phyloP scores from a whole-genome alignment of 2,329 filamentous ascomycete genomes.

The Cladophialophora psammophila region DNA sequence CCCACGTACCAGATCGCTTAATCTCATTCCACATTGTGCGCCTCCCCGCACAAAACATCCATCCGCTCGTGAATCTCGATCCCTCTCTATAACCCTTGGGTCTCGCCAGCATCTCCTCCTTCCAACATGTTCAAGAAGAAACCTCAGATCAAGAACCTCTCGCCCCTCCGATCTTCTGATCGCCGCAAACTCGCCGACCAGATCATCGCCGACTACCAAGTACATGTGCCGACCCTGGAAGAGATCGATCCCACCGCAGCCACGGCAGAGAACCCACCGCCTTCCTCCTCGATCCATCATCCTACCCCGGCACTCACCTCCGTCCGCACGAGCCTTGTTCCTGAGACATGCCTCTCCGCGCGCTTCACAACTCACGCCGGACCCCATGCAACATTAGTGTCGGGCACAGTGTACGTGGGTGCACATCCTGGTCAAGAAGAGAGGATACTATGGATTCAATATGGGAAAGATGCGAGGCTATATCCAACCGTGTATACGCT shows the following conservation, averaged over 20 bases:
- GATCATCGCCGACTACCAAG: conserved; percentile 68
- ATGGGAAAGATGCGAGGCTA: conserved; percentile 59
- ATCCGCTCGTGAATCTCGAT: background rate
- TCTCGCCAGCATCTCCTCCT: background rate
- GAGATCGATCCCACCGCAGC: conserved; percentile 46
- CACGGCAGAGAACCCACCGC: conserved; percentile 50
- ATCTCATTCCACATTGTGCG: background rate
- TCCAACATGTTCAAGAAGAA: conserved; percentile 69
- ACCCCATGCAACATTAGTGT: conserved; percentile 66
- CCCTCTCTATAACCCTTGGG: background rate
- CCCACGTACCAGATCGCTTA: background rate
- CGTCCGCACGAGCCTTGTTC: conserved; percentile 66
- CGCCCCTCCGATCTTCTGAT: conserved; percentile 71
- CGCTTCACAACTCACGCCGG: conserved; percentile 71
- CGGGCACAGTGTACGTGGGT: conserved; percentile 71
- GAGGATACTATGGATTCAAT: conserved; percentile 69
- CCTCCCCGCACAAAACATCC: background rate
- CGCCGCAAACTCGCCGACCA: conserved; percentile 71
- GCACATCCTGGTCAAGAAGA: conserved; percentile 64
- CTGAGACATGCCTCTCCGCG: conserved; percentile 68
- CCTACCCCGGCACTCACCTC: conserved; percentile 56
- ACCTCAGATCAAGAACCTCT: conserved; percentile 70
- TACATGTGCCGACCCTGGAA: conserved; percentile 53
- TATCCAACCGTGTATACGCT: conserved; percentile 68
- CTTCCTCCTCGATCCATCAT: conserved; percentile 48